Evolutionary conservation across 257 asterid genomes (phyloP), one percentile per base, ranked within the genome.

Genomic region (Euphrasia confusa): DNA sequence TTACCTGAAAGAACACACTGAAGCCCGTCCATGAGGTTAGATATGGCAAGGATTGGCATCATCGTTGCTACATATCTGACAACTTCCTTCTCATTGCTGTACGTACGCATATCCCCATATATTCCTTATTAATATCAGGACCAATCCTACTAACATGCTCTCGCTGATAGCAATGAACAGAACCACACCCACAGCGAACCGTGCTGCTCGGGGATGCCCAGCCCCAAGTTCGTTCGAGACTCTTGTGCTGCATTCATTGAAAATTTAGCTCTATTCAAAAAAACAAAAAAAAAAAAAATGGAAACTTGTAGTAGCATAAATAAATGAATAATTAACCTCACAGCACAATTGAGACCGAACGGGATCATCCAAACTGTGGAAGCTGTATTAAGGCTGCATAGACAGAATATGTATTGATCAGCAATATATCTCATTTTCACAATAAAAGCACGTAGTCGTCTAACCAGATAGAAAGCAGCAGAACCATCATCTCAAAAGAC

Each of bases 401-500:
- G 67, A 75, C 2, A 13, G n/a, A n/a, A 61, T 45, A 21, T 17
- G 13, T 5, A n/a, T n/a, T n/a, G n/a, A 33, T 33, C 9, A 33
- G 7, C 40, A 33, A 6, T 33, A 6, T 33, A 8, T 33, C 40
- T 33, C 9, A 26, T 1, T 40, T 13, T 11, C n/a, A 49, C 50
- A 55, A 30, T 0, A 49, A n/a, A 37, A 35, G 33, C 14, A 11
- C 35, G 26, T n/a, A n/a, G n/a, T n/a, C n/a, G 18, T 28, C 78
- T 13, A 17, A 90, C 97, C 92, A 73, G 70, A 90, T 76, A 61
- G 97, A 81, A 65, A 90, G 97, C 28, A 90, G 87, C 58, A 90
- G 83, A 72, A 90, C 97, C 88, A 80, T 80, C 89, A 87, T 72
- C 68, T 90, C 97, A 61, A 90, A 87, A 28, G 96, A 90, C 97